A percentile compares a stretch with the other conserved stretches of the same genome.
These are phyloP conservation scores for Exophiala aquamarina DNA, from an alignment of 2,329 filamentous ascomycete genomes.

Conservation along the genomic window DNA sequence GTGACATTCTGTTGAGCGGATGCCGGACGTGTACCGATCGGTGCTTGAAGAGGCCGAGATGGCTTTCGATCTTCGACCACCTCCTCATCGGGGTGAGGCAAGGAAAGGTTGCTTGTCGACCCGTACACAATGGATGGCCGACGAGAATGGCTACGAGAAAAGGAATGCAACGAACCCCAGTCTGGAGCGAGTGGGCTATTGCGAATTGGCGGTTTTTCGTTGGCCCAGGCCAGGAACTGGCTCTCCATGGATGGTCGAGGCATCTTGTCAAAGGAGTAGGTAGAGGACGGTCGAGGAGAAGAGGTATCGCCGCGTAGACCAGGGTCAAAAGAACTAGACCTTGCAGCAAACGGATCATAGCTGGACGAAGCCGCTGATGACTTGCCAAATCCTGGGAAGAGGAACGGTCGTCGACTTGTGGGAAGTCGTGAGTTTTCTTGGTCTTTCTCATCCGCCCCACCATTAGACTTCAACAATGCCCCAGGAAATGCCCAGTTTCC, in stretches of 20 bases:
- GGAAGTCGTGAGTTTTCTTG: constrained; percentile 33
- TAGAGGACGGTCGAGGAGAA: constrained; percentile 49
- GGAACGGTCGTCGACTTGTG: constrained; percentile 38
- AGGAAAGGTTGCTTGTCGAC: constrained; percentile 63
- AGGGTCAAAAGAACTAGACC: constrained; percentile 48
- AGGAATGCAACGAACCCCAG: constrained; percentile 58
- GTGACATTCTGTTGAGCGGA: constrained; percentile 53
- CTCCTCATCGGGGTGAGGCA: constrained; percentile 49
- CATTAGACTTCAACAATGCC: constrained; percentile 42
- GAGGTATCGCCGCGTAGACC: constrained; percentile 45
- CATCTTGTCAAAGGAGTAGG: constrained; percentile 59
- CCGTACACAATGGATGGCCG: constrained; percentile 78
- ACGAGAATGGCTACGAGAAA: constrained; percentile 75
- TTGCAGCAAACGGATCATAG: constrained; percentile 49
- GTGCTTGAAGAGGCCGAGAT: constrained; percentile 57
- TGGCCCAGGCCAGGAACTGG: constrained; percentile 69
- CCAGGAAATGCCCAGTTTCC: constrained; percentile 54
- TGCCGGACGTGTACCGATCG: constrained; percentile 77
- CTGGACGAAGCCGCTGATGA: constrained; percentile 36
- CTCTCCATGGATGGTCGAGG: constrained; percentile 78
- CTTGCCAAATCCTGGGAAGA: constrained; percentile 35
- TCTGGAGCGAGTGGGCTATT: constrained; percentile 53
- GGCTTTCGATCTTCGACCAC: constrained; percentile 40
- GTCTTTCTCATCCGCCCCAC: constrained; percentile 32
- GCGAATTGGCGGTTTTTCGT: constrained; percentile 55